Percentiles rank a stretch among this genome's conserved stretches.
phyloP scores from a whole-genome alignment of 2,329 filamentous ascomycete species.

The Diaporthe helianthi region DNA sequence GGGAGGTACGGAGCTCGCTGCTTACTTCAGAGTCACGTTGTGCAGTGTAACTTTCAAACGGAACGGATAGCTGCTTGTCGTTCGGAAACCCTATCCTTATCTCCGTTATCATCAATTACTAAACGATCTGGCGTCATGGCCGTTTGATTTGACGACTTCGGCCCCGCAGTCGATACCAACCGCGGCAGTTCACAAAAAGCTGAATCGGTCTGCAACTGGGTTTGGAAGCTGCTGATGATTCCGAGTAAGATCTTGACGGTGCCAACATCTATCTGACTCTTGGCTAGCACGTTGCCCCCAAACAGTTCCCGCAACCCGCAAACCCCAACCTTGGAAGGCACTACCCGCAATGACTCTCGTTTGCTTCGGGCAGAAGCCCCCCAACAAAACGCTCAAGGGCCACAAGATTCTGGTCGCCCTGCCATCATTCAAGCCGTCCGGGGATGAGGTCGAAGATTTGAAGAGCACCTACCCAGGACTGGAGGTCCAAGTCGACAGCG shows the following conservation, averaged over 20 bases:
- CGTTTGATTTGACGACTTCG: slow-evolving; percentile 18
- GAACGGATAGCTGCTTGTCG: background rate
- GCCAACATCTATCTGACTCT: background rate
- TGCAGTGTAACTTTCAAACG: background rate
- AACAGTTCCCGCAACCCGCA: background rate
- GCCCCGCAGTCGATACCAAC: slow-evolving; percentile 5
- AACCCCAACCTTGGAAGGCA: too few relatives aligned
- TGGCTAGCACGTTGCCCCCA: background rate
- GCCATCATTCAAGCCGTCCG: slow-evolving; percentile 43
- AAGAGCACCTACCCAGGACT: slow-evolving; percentile 52
- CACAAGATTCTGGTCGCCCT: slow-evolving; percentile 55
- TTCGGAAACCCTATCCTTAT: background rate
- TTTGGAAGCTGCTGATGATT: background rate
- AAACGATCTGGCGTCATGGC: slow-evolving; percentile 16
- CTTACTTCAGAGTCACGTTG: background rate
- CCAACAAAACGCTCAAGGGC: slow-evolving; percentile 51
- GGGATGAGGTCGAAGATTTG: slow-evolving; percentile 47
- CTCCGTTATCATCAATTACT: slow-evolving; percentile 22
- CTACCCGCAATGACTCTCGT: slow-evolving; percentile 24
- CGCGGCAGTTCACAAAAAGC: background rate
- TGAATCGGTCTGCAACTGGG: background rate
- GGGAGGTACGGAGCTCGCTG: too few relatives aligned
- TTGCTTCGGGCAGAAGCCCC: slow-evolving; percentile 26
- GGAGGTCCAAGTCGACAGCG: slow-evolving; percentile 46
- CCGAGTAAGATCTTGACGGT: background rate